Evolutionary conservation across 23 red algal genomes (phyloP).

Genomic region (Cyanidium caldarium): DNA sequence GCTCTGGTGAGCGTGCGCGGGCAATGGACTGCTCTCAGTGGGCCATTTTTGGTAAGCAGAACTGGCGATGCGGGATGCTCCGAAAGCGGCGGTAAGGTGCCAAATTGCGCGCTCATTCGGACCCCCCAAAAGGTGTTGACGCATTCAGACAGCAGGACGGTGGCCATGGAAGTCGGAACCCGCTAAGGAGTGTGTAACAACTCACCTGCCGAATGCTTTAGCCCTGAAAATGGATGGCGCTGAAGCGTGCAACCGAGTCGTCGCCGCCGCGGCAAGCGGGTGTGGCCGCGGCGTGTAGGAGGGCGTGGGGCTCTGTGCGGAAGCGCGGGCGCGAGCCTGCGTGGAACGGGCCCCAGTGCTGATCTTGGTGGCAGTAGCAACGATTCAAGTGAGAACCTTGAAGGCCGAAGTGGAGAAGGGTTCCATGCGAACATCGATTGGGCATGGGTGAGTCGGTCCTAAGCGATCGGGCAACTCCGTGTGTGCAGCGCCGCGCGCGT

Average conservation of each 20-base stretch:
- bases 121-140: conserved; percentile 69
- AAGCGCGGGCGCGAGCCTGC: conserved; percentile 28
- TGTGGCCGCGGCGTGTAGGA: conserved; percentile 43
- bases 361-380: conserved; percentile 91
- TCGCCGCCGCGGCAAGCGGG: conserved; percentile 28
- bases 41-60: conserved; percentile 93
- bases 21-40: conserved; percentile 21
- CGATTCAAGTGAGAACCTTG: conserved; percentile 89
- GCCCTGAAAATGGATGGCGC: conserved; percentile 99
- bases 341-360: conserved; percentile 80
- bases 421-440: conserved; percentile 88
- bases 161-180: conserved; percentile 82
- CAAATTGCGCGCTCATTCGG: conserved; percentile 45
- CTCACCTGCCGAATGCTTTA: conserved; percentile 95
- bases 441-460: conserved; percentile 40
- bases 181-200: conserved; percentile 90
- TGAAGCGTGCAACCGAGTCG: conserved; percentile 64
- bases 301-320: conserved; percentile 44
- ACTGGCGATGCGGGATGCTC: conserved; percentile 87
- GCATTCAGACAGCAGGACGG: conserved; percentile 77
- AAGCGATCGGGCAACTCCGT: conserved; percentile 27
- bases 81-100: conserved; percentile 66
- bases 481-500: conserved; percentile 12
- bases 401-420: conserved; percentile 94
- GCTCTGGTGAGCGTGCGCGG: conserved; percentile 3